Base-by-base conservation (phyloP, 179 eudicot genomes). In the Beta lomatogona region DNA sequence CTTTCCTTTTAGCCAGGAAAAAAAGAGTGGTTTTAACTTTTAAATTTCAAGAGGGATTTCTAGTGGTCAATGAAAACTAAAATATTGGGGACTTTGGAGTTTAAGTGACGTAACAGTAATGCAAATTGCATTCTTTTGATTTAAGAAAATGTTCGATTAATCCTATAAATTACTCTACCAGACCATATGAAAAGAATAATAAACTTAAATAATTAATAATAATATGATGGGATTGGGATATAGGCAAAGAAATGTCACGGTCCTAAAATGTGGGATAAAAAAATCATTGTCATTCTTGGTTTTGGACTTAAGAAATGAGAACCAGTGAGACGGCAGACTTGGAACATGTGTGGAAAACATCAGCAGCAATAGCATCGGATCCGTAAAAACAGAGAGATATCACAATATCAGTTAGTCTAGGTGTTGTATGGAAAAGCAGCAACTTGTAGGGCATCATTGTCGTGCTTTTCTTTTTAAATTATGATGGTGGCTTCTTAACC, bases 361-460 rank as follows among this genome's bases (percentile, higher is more conserved):
- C 25, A 79, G 48, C 45, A 57, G 28, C 3, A 11, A 18, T 1
- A n/a, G 58, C 83, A 75, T 75, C 16, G 83, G 83, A 81, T 81
- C 79, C 83, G 28, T 76, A 25, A 81, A 36, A 81, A 67, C 15
- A 75, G 45, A 65, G 74, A 4, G 55, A 22, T n/a, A 52, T 5
- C 6, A 19, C 65, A 9, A 14, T 14, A 63, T 22, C 54, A 65
- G 61, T 8, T 52, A 7, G 3, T 0, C 16, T 67, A 57, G 9
- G 5, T 13, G 59, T 19, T 46, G 83, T 64, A 73, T 58, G 73
- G 66, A 66, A 76, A 76, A 61, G 70, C 71, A 44, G 31, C 68
- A 44, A 19, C 28, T 11, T 41, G 48, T 59, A 59, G 63, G 36
- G 10, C 9, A n/a, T 44, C 41, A 44, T 61, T 76, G 71, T 75